Conservation (phyloP, 306 rosid species). For the Canavalia ensiformis region DNA sequence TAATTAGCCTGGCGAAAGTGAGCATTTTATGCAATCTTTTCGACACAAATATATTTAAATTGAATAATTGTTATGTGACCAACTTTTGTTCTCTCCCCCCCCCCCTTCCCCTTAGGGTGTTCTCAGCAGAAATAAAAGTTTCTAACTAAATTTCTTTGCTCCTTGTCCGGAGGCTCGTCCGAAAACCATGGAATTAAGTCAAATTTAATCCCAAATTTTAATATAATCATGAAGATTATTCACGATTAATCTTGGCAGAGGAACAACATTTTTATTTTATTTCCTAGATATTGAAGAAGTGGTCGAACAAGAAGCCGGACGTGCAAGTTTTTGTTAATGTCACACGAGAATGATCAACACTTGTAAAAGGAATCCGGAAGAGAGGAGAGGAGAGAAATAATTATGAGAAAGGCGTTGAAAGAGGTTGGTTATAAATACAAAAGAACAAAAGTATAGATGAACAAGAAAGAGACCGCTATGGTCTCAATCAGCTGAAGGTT, state of each 20-base stretch:
- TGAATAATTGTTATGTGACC: not conserved
- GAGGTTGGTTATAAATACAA: slow-evolving; percentile 42
- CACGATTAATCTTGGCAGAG: not conserved
- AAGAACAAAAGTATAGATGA: slow-evolving; percentile 43
- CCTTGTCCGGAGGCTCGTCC: slow-evolving; percentile 9
- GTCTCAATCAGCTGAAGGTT: slow-evolving; percentile 58
- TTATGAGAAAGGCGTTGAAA: not conserved
- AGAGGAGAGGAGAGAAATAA: not conserved
- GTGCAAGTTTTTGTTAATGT: slow-evolving; percentile 13
- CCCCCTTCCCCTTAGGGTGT: not conserved
- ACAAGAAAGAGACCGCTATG: slow-evolving; percentile 52
- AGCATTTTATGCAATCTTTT: not conserved
- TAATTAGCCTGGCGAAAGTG: not conserved
- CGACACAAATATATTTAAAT: not conserved
- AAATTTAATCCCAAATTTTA: not conserved
- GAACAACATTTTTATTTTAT: slow-evolving; percentile 12
- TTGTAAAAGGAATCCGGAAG: slow-evolving; percentile 18
- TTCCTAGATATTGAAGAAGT: slow-evolving; percentile 27
- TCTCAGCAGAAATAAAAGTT: not conserved
- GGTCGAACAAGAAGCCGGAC: not conserved
- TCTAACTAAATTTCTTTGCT: not conserved
- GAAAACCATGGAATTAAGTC: not conserved
- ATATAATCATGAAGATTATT: slow-evolving; percentile 10
- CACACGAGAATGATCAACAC: not conserved
- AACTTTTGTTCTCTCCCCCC: not conserved